Evolutionary conservation across 768 basidiomycete genomes (phyloP), one percentile per base, ranked within the genome.

Genomic region (Termitomyces sp.): DNA sequence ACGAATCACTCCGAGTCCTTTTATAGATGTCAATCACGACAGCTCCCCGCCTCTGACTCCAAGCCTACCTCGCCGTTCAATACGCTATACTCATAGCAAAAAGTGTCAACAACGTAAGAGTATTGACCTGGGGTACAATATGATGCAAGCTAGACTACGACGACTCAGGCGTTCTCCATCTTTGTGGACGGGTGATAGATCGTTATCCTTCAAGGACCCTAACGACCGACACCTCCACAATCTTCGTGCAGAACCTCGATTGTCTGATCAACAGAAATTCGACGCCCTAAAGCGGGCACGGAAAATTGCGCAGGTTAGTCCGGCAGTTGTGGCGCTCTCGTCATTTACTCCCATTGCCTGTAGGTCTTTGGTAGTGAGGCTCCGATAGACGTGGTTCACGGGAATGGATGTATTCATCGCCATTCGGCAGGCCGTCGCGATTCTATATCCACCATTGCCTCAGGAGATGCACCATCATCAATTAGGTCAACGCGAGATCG

Each of bases 331-430:
- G 53, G 58, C 40, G 58, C 47, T 47, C 20, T 45, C 20, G 32
- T 30, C 7, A 16, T 49, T 50, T 33, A 54, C 30, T 38, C 24
- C 16, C 28, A 30, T 42, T 53, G 6, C 40, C 24, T 63, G 14
- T 62, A 83, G 81, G 60, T 82, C 22, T 81, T 83, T 54, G 81
- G 81, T 20, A 73, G 74, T 55, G 77, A 80, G 48, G 77, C 79
- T 14, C 79, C 80, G 12, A 61, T 69, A 9, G 73, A 77, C 24
- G 61, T 80, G 36, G 73, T 78, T 16, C 51, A 58, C n/a, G 59
- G 44, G 24, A 30, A 36, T 30, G 53, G 56, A 1, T 24, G 36
- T 38, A 33, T 28, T 10, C 33, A 46, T 28, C 36, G 14, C 6
- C 49, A 26, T 26, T 44, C 59, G 5, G 35, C 46, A 10, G n/a